Base-by-base conservation (phyloP, 2,329 filamentous ascomycete genomes). In the Ophiostoma sp. region DNA sequence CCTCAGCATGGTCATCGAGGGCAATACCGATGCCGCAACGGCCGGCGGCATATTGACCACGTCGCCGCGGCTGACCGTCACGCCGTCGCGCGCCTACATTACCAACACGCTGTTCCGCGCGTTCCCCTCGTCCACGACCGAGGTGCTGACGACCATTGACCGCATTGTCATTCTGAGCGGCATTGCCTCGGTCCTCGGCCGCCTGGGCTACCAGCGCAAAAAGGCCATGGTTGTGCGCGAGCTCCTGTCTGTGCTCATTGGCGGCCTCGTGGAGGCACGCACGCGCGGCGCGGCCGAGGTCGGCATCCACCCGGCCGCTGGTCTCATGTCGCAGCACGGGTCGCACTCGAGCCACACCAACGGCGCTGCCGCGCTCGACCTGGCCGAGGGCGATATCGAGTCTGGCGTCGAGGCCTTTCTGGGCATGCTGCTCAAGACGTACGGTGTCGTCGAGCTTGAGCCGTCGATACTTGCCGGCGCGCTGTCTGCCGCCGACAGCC, bases 271-370 rank as follows among this genome's bases (percentile, higher is more conserved):
- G 4, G 93, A 97, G 79, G 95, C 95, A 20, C 87, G 95, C 54
- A 97, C 96, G 66, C 86, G 94, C 67, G 94, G 94, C 41, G 95
- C 95, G 57, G 94, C 95, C n/a, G 95, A 98, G 77, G 92, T 95
- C 76, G 95, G 94, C 3, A 92, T 99, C 48, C 94, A 98, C 79
- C 95, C 95, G 57, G 94, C 94, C 23, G 93, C 94, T 11, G 94
- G 93, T 0, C 82, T 97, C 68, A 89, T 93, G 35, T 89, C 90
- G 15, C 81, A 95, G 39, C 90, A 88, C 44, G 66, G 57, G 60
- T 4, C 10, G 17, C 41, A 35, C 44, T 33, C 67, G 79, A 82
- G 83, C 0, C 83, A 83, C 60, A 79, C 78, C 27, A 83, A 82
- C 71, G 85, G 84, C 11, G 81, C 83, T 7, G 82, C 84, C 8